Base-by-base conservation (phyloP, 106 monocot species). In the Agapanthus africanus region DNA sequence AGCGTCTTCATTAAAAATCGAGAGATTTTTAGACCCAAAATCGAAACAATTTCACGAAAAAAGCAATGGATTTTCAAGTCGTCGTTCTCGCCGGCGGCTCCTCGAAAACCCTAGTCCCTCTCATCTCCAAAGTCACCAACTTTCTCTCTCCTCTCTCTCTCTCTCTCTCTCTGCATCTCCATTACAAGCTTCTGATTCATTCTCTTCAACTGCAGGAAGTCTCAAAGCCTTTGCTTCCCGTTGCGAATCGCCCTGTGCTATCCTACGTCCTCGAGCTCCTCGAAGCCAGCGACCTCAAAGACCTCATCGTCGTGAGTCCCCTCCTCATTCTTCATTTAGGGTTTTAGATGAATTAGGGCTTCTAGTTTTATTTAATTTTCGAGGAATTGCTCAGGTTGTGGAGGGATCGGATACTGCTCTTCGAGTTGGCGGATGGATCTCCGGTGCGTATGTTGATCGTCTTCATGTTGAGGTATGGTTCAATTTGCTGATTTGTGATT, bases 261-360 rank as follows among this genome's bases (percentile, higher is more conserved):
- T 97, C 97, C 26, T 97, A 97, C 73, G 80, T 87, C 71, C 92
- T 97, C 63, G 97, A 97, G 67, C 89, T 97, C 46, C 92, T 97
- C 57, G 97, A 97, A 67, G 64, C 92, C 73, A 84, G 78, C 75
- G 79, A 97, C 64, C 82, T 97, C 71, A 97, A 97, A 64, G 79
- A 97, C 40, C 75, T 92, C 70, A 77, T 97, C 42, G 84, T 97
- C 62, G 97, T 97, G 33, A 22, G 82, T 11, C 32, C 39, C 2
- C 2, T 33, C n/a, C n/a, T n/a, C n/a, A n/a, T n/a, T n/a, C n/a
- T n/a, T n/a, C n/a, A n/a, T n/a, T n/a, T n/a, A n/a, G n/a, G n/a
- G n/a, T n/a, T n/a, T n/a, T n/a, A n/a, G n/a, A n/a, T n/a, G n/a
- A n/a, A n/a, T n/a, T n/a, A n/a, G n/a, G n/a, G n/a, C n/a, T n/a